A percentile compares a stretch with the other conserved stretches of the same genome.
phyloP scores from a whole-genome alignment of 176 grass and related monocot species.

The Oryza officinalis region DNA sequence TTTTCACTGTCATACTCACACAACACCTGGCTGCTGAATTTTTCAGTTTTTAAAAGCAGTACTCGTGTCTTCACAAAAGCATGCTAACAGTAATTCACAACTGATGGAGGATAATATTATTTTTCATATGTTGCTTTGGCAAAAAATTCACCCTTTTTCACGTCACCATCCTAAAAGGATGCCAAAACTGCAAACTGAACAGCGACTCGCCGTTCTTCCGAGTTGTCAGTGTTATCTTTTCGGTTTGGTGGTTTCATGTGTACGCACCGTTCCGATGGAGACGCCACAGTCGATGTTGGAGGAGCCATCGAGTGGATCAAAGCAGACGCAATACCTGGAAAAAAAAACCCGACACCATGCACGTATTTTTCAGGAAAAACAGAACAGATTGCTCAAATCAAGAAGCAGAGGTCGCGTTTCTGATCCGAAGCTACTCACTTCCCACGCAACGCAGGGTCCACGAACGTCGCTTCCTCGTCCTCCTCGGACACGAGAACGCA shows the following conservation, averaged over 20 bases:
- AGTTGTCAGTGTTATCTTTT: neutral
- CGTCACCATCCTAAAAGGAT: neutral
- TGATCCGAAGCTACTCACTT: slow-evolving; percentile 48
- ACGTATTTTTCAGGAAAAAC: slow-evolving; percentile 6
- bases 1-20: neutral
- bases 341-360: neutral
- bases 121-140: neutral
- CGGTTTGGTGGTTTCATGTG: neutral
- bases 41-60: neutral
- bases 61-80: neutral
- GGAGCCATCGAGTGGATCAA: slow-evolving; percentile 96
- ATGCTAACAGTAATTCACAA: neutral
- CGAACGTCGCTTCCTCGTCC: slow-evolving; percentile 92
- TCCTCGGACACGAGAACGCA: slow-evolving; percentile 95
- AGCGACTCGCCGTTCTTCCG: neutral
- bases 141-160: neutral
- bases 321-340: slow-evolving; percentile 82
- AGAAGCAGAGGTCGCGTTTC: neutral
- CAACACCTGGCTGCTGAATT: neutral
- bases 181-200: neutral
- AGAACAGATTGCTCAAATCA: neutral
- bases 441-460: slow-evolving; percentile 74
- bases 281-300: slow-evolving; percentile 99
- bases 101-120: neutral
- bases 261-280: slow-evolving; percentile 93